Base-by-base conservation (phyloP, 148 eudicot genomes). In the Polygonum aviculare region DNA sequence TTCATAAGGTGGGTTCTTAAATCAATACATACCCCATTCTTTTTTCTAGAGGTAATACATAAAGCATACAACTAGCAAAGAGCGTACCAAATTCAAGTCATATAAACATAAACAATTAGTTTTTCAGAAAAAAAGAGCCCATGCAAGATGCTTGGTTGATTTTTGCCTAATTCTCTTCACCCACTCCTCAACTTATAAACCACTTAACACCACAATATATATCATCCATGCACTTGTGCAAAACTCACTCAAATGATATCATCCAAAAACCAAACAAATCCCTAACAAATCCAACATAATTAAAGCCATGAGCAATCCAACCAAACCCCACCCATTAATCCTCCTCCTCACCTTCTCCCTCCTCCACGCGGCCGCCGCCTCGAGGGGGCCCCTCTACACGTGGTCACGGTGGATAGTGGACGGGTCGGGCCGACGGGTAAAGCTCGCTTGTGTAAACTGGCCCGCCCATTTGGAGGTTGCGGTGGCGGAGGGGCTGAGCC, bases 381-480 rank as follows among this genome's bases (percentile, higher is more conserved):
- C 47, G 8, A 44, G 47, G 2, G 63, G 63, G 12, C 72, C 72
- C 12, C 49, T 70, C 1, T 44, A 39, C 26, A 40, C 74, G 31
- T 2, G 31, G 11, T 70, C 74, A 7, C 12, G 74, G 49, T 70
- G 74, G 74, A 70, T 70, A 70, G 74, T 70, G 14, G 74, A 44
- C 2, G 47, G 48, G 26, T 21, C 14, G 22, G 74, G 74, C 49
- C 22, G 50, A 10, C 47, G 74, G 47, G 74, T 70, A 12, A 70
- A 70, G 74, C 33, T 70, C 49, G 74, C 49, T 10, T 70, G 74
- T n/a, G 74, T 70, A 48, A 70, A 70, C 74, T 70, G 74, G 74
- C 74, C 74, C 50, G 21, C 74, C 48, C 74, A 70, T 15, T 16
- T 70, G 18, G 48, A 70, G 47, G 74, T 40, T 8, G 74, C 50